Conservation (phyloP, 2,329 filamentous ascomycete species). For the Fusarium torreyae region DNA sequence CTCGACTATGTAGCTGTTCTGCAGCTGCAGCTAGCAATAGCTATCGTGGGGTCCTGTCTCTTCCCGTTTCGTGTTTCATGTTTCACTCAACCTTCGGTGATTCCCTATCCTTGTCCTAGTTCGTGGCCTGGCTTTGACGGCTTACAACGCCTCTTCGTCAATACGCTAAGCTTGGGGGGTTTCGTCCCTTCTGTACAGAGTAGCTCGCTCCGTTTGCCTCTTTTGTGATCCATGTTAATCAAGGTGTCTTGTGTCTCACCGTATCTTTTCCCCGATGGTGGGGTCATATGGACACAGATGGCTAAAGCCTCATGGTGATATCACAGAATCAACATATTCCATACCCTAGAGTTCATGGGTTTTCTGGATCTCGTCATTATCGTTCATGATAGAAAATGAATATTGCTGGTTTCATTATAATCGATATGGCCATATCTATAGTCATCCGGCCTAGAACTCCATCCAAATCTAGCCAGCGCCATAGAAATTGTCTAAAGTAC, state of each 20-base stretch:
- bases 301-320: background rate
- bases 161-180: slow-evolving; percentile 18
- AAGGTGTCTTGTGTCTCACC: slow-evolving; percentile 27
- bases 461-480: slow-evolving; percentile 1
- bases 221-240: slow-evolving; percentile 18
- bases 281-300: slow-evolving; percentile 4
- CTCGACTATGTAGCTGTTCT: slow-evolving; percentile 16
- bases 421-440: background rate
- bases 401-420: background rate
- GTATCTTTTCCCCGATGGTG: slow-evolving; percentile 9
- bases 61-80: slow-evolving; percentile 45
- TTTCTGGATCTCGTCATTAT: background rate
- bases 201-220: slow-evolving; percentile 27
- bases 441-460: background rate
- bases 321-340: background rate
- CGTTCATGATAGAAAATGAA: background rate
- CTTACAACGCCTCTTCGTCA: slow-evolving; percentile 25
- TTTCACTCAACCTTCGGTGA: slow-evolving; percentile 30
- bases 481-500: background rate
- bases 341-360: slow-evolving; percentile 12
- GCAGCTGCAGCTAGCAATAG: slow-evolving; percentile 19
- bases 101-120: slow-evolving; percentile 33
- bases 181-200: slow-evolving; percentile 14
- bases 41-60: slow-evolving; percentile 23
- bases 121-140: slow-evolving; percentile 20